Evolutionary conservation across 2,329 filamentous ascomycete genomes (phyloP), one percentile per base, ranked within the genome.

Genomic region (Trichocomaceae sp.): DNA sequence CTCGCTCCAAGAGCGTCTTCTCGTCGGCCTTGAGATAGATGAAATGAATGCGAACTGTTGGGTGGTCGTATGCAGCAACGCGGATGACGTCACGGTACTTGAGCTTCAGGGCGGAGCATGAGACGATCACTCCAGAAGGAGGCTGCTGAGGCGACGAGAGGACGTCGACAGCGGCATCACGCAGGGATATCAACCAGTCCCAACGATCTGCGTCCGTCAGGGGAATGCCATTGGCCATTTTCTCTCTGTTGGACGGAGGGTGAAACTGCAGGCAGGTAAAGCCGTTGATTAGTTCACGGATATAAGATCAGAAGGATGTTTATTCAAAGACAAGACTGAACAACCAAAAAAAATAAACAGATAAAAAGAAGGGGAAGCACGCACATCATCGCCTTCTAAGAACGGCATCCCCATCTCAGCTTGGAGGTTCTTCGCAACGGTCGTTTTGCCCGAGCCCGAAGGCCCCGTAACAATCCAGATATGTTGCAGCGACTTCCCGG

Each of bases 21-120:
- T 95, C 87, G 44, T 83, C 77, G 0, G 91, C 90, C 60, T 86
- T 81, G 39, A 99, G 84, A 74, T 92, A 99, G 63, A 99, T 85
- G 69, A 99, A 97, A 74, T 96, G 92, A 50, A 97, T 83, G 58
- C 82, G 77, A n/a, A 91, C 81, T 53, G 81, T 80, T 53, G 84
- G 82, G 60, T 84, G 79, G 70, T 86, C 87, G 75, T 91, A 90
- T 15, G 84, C 84, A 7, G 88, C 88, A 8, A 91, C 84, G 31
- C 88, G 83, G 69, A 93, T 89, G 59, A 92, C 88, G 65, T 99
- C 93, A 63, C 93, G 86, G 78, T 99, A 99, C 75, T 95, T 96
- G 70, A 88, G 88, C 79, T 97, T 97, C 52, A 99, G 81, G 1
- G 92, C 93, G 12, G 90, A 96, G 79, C 93, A 99, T 52, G 93